These are phyloP conservation scores for Paradendryphiella salina DNA, from an alignment of 2,329 filamentous ascomycete species.

Conservation along the genomic window DNA sequence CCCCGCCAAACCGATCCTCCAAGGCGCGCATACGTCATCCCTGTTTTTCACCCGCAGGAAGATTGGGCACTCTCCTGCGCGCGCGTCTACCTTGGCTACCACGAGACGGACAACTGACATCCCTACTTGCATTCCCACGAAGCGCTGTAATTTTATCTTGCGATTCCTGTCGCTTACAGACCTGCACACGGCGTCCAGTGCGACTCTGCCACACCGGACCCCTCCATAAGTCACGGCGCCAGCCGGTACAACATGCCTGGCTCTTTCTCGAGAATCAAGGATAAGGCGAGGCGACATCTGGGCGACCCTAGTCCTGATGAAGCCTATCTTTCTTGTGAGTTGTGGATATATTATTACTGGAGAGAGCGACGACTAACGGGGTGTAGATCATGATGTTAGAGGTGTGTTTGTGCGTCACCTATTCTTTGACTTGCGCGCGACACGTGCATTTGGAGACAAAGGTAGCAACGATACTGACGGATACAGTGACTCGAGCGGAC, in stretches of 20 bases:
- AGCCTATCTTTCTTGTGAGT: conserved; percentile 71
- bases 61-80: conserved; percentile 11
- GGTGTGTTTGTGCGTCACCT: conserved; percentile 53
- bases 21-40: conserved; percentile 25
- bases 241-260: conserved; percentile 22
- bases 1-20: conserved; percentile 12
- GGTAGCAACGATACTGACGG: conserved; percentile 21
- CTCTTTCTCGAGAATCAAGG: conserved; percentile 29
- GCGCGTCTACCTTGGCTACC: conserved; percentile 11
- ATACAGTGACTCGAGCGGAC: conserved; percentile 81
- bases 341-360: background rate
- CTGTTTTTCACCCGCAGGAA: conserved; percentile 11
- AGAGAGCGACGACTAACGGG: conserved; percentile 24
- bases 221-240: background rate
- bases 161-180: background rate
- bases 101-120: conserved; percentile 20
- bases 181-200: conserved; percentile 1
- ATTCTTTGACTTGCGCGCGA: conserved; percentile 14
- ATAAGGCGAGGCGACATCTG: conserved; percentile 36
- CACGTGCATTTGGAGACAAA: background rate
- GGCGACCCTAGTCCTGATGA: conserved; percentile 59
- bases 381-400: conserved; percentile 65
- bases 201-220: conserved; percentile 1
- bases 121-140: conserved; percentile 4
- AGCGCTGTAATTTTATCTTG: background rate